Base-by-base conservation (phyloP, 768 basidiomycete species). In the Amylocystis lapponica region DNA sequence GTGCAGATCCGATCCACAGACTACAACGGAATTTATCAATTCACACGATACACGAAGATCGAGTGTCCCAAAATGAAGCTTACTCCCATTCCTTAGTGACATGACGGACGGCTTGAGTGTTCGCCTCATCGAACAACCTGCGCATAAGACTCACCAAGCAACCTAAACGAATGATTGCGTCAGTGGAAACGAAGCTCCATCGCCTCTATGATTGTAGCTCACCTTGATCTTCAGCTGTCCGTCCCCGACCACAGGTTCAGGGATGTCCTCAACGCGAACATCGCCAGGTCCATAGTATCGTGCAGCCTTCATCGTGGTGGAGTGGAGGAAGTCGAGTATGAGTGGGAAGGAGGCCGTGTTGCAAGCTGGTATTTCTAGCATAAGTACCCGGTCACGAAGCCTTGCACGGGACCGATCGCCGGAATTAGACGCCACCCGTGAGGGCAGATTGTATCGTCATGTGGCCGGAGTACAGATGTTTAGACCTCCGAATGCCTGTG, bases 1-100 rank as follows among this genome's bases (percentile, higher is more conserved):
- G 46, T 76, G 72, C 9, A 76, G 54, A 47, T 76, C 75, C 32
- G 66, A 68, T 8, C 73, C 72, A 43, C 72, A 75, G 41, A 74
- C 71, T 63, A 39, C 44, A 4, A 19, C n/a, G 17, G 8, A 43
- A 36, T 25, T 7, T 23, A 16, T 23, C 19, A 36, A 31, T 26
- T 43, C 4, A 13, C 11, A 13, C 1, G 36, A 35, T 14, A 44
- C 34, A 30, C 34, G 14, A 12, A 22, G 1, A 21, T 23, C 13
- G n/a, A n/a, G n/a, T n/a, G n/a, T n/a, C n/a, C n/a, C n/a, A n/a
- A n/a, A n/a, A n/a, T n/a, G n/a, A n/a, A 29, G 44, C 36, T 40
- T 19, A 44, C 44, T 45, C 34, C 42, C 46, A n/a, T 44, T 43
- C 50, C 53, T 54, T n/a, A n/a, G 26, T 41, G 22, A 16, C 11